phyloP scores from a whole-genome alignment of 2,329 filamentous ascomycete species.

The Trichoderma gracile region DNA sequence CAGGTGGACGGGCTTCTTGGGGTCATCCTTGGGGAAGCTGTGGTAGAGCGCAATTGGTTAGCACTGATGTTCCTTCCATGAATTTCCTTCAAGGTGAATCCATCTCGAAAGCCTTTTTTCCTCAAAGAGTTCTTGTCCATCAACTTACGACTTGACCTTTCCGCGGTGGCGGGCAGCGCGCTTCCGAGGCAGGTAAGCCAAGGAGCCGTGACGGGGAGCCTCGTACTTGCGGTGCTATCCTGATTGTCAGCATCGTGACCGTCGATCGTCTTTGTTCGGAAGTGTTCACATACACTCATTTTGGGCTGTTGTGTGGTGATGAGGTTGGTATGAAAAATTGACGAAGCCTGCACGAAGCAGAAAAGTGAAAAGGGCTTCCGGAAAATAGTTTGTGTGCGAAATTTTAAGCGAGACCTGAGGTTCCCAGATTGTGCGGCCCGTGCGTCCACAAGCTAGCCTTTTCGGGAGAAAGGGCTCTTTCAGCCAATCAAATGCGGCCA shows the following conservation, averaged over 20 bases:
- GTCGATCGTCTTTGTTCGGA: not conserved
- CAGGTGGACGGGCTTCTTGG: constrained; percentile 99
- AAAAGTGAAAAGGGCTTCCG: constrained; percentile 35
- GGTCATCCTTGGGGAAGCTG: constrained; percentile 99
- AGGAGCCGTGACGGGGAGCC: constrained; percentile 92
- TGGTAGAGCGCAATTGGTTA: constrained; percentile 34
- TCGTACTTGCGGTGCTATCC: constrained; percentile 62
- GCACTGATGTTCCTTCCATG: constrained; percentile 26
- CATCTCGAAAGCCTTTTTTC: not conserved
- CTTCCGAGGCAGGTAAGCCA: constrained; percentile 88
- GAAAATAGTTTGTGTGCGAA: constrained; percentile 41
- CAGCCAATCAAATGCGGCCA: not conserved
- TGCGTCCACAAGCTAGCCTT: constrained; percentile 29
- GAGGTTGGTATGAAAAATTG: constrained; percentile 43
- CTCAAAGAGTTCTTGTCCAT: not conserved
- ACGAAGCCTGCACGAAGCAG: constrained; percentile 37
- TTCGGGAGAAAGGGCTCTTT: not conserved
- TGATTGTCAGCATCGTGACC: constrained; percentile 28
- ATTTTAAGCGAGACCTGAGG: constrained; percentile 42
- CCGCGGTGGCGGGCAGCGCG: constrained; percentile 90
- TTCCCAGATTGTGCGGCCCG: constrained; percentile 31
- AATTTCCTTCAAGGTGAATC: not conserved
- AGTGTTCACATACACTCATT: constrained; percentile 43
- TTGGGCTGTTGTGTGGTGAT: constrained; percentile 42
- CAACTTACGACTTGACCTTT: constrained; percentile 92